Evolutionary conservation across 2,329 filamentous ascomycete genomes (phyloP).

Genomic region (Xylariaceae sp.): DNA sequence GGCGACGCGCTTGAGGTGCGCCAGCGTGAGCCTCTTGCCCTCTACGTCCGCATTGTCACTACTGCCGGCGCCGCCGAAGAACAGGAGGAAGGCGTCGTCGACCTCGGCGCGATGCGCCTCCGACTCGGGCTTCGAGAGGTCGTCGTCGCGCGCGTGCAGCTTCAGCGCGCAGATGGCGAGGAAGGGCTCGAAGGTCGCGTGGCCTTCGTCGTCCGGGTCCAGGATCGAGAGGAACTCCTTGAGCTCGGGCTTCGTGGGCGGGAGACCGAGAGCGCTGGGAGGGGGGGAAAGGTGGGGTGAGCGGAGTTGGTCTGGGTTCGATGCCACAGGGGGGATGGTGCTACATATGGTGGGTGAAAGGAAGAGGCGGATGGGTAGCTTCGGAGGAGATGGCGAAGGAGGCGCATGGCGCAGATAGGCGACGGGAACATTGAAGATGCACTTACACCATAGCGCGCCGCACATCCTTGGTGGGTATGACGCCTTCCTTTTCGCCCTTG

Average conservation of each 20-base stretch:
- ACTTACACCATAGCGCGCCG: constrained; percentile 69
- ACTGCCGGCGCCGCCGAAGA: constrained; percentile 52
- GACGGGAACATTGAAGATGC: no score
- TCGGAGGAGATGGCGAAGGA: constrained; percentile 3
- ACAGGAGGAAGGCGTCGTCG: constrained; percentile 76
- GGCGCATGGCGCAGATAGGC: no score
- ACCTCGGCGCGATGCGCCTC: constrained; percentile 63
- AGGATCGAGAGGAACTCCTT: constrained; percentile 73
- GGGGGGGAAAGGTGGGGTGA: background rate
- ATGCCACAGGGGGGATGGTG: no score
- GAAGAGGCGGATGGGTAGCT: background rate
- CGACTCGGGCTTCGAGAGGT: constrained; percentile 33
- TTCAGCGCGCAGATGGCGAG: constrained; percentile 86
- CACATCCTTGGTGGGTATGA: constrained; percentile 64
- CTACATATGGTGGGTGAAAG: background rate
- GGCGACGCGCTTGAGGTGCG: constrained; percentile 74
- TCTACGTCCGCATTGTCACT: constrained; percentile 15
- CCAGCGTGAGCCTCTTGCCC: constrained; percentile 64
- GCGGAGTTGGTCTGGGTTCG: background rate
- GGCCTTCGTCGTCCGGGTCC: constrained; percentile 77
- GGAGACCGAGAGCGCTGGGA: constrained; percentile 76
- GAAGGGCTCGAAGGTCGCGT: constrained; percentile 75
- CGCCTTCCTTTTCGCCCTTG: constrained; percentile 67
- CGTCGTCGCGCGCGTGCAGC: constrained; percentile 58
- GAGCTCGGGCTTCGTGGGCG: constrained; percentile 63